Evolutionary conservation across 1,284 basidiomycete genomes (phyloP), one percentile per base, ranked within the genome.

Genomic region (Rhodotorula sp.): DNA sequence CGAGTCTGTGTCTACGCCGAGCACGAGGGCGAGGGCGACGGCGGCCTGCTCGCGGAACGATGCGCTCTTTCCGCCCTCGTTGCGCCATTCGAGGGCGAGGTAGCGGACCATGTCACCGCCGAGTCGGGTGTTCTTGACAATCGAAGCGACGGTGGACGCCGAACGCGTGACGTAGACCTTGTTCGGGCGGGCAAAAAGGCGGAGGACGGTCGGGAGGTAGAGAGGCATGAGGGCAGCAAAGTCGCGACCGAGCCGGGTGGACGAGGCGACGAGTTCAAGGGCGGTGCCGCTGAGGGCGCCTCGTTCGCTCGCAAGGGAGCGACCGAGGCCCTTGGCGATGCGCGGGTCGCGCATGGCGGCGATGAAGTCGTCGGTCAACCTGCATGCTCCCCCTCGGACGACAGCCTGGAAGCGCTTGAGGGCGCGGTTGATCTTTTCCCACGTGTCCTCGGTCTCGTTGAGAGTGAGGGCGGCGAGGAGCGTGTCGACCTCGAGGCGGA

Each of bases 371-470:
- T 83, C 74, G 41, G 88, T 84, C 65, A 85, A 86, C 46, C 84
- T 70, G 25, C 52, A 49, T 4, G 85, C 87, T 49, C 87, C 87
- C 64, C 86, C 85, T 54, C 85, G 83, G 73, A 86, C 87, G n/a
- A 90, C 81, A n/a, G 82, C 82, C 16, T 84, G 84, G 53, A 93
- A 82, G 14, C 84, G 81, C 46, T 80, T 78, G 53, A 93, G 79
- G 10, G 85, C 85, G 57, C 85, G 84, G 12, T 85, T 81, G 53
- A 93, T 90, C n/a, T 82, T 84, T 67, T 92, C 90, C 91, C 91
- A 93, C 5, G 87, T 88, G 53, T 93, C 90, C 80, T 93, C 92
- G 3, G 89, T 88, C 82, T 93, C 91, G 46, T 84, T 79, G n/a
- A 87, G 81, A 58, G 82, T 80, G 21, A 92, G 79, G 53, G 84